phyloP scores from a whole-genome alignment of 2,329 filamentous ascomycete genomes.

The Venturia carpophila region DNA sequence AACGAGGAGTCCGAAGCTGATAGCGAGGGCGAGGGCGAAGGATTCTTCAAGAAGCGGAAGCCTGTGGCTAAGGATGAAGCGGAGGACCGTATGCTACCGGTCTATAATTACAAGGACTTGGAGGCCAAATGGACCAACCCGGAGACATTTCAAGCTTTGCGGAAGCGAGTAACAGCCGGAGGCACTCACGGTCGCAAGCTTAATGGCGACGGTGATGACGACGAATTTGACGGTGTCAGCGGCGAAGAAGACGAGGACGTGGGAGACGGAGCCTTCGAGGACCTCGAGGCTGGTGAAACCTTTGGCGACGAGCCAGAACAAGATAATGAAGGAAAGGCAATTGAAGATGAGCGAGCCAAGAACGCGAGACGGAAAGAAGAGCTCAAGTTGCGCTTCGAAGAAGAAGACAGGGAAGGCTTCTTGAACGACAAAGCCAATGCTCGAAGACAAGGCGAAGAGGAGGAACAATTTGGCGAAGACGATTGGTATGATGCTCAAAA shows the following conservation, averaged over 20 bases:
- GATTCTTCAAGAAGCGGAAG: slow-evolving; percentile 55
- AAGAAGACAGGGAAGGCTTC: slow-evolving; percentile 95
- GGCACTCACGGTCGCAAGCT: slow-evolving; percentile 44
- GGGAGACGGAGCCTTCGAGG: slow-evolving; percentile 76
- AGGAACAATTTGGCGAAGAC: slow-evolving; percentile 86
- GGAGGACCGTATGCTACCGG: slow-evolving; percentile 73
- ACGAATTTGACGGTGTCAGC: slow-evolving; percentile 48
- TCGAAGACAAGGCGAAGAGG: slow-evolving; percentile 60
- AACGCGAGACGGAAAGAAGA: slow-evolving; percentile 93
- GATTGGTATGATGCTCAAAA: slow-evolving; percentile 99
- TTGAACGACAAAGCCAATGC: slow-evolving; percentile 79
- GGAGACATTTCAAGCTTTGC: slow-evolving; percentile 67
- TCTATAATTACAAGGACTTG: slow-evolving; percentile 71
- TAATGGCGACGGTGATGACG: slow-evolving; percentile 47
- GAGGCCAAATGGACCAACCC: slow-evolving; percentile 78
- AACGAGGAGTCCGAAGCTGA: slow-evolving; percentile 47
- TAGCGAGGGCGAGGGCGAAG: slow-evolving; percentile 57
- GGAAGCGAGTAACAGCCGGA: slow-evolving; percentile 66
- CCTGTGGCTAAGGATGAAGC: slow-evolving; percentile 38
- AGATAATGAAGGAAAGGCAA: slow-evolving; percentile 39
- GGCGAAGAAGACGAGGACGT: slow-evolving; percentile 55
- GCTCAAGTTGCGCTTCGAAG: slow-evolving; percentile 86
- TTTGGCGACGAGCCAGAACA: slow-evolving; percentile 36
- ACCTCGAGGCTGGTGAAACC: slow-evolving; percentile 70
- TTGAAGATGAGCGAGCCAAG: slow-evolving; percentile 83